phyloP scores from a whole-genome alignment of 306 rosid genomes.

The Macrotyloma uniflorum region DNA sequence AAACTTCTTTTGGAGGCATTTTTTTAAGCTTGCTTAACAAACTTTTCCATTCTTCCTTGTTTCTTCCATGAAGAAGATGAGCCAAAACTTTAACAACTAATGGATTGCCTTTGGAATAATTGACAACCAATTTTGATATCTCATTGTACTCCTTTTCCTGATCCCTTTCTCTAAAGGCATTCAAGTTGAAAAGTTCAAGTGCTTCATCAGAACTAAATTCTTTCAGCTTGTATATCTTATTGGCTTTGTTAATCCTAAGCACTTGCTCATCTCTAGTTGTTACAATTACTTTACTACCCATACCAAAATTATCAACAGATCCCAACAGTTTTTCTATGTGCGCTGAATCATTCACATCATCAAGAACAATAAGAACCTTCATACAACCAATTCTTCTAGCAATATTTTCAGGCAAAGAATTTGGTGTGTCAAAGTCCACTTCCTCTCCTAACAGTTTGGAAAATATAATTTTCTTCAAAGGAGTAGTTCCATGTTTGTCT shows the following conservation, averaged over 20 bases:
- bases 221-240: neutral
- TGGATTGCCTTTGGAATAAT: no score
- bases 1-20: neutral
- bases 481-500: neutral
- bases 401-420: neutral
- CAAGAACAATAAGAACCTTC: neutral
- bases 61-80: neutral
- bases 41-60: neutral
- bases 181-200: neutral
- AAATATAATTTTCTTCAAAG: neutral
- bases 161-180: no score
- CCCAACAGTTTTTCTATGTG: neutral
- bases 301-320: neutral
- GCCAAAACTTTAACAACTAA: neutral
- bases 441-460: neutral
- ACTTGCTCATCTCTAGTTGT: neutral
- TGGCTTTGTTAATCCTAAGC: neutral
- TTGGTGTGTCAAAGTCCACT: neutral
- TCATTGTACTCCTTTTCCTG: no score
- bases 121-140: no score
- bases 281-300: neutral
- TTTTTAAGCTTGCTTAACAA: neutral
- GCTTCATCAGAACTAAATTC: neutral
- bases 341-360: neutral
- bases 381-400: neutral